Base-by-base conservation (phyloP, 495 filamentous ascomycete species). In the Podospora bellae-mahoneyi region DNA sequence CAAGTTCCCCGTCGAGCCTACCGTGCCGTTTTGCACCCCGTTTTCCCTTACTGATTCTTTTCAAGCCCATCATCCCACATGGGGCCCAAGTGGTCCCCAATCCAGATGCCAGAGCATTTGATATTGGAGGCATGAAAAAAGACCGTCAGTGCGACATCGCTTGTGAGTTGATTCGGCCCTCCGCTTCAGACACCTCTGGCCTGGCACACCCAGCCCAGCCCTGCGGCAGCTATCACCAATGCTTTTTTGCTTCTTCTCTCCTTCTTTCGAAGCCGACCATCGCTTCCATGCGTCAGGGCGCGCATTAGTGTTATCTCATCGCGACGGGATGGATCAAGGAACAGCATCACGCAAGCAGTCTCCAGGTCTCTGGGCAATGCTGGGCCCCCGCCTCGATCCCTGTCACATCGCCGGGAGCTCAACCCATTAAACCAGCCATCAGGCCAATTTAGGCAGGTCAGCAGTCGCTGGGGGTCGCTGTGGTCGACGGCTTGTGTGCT, bases 381-480 rank as follows among this genome's bases (percentile, higher is more conserved):
- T 57, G 39, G 64, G 64, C 73, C 75, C 74, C 75, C 75, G 72
- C 72, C 73, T 70, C 71, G 57, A 69, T 71, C 72, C 74, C 65
- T 72, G 70, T 70, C 72, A 58, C n/a, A 39, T 62, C 66, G 60
- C 67, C 69, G 74, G 70, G 62, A 55, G 57, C 65, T 65, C 64
- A 67, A 69, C 70, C 72, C 74, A 73, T 68, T 26, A 64, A 44
- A 44, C 75, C 70, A 76, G 75, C 76, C 75, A 66, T 78, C 75
- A 73, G 59, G 60, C 76, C 75, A 70, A 73, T 77, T 78, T 78
- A 77, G 76, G 76, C 76, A 78, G 76, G 76, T 78, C 73, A 67
- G 56, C 67, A 62, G 69, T 73, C 64, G 55, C 61, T 48, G 63
- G 72, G 72, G 68, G 71, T 7, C 30, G 61, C 67, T 68, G 30